Base-by-base conservation (phyloP, 2,329 filamentous ascomycete species). In the Scolecobasidium constrictum region DNA sequence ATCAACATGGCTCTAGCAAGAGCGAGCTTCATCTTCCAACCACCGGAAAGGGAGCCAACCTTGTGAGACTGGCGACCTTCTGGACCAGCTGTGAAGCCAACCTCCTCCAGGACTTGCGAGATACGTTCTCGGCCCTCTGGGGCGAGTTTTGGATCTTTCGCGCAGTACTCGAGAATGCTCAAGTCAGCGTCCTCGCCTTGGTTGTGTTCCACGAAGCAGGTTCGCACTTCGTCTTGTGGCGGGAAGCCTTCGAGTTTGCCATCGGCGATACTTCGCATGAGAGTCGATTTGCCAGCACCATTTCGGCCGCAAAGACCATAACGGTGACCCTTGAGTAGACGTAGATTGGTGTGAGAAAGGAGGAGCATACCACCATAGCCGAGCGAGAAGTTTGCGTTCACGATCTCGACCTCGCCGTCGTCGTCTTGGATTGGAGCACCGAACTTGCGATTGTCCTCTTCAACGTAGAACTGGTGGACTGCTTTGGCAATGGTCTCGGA, bases 21-120 rank as follows among this genome's bases (percentile, higher is more conserved):
- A 51, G 92, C 92, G 48, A 98, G 71, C 78, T 98, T 98, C 92
- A 98, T 98, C 77, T 96, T 96, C 92, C 92, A 98, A 60, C 92
- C 92, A 66, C 92, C 92, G 35, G 92, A 96, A 26, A 98, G 68
- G 16, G 90, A 95, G 53, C 92, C 92, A 46, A 98, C 92, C 54
- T 83, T 85, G 60, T 95, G 79, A 4, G 81, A 75, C 64, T 96
- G 92, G 47, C 86, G 79, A 46, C 90, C 92, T 51, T 92, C 84
- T 1, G 87, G 86, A 3, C 90, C 90, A 48, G 84, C 66, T 17
- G 85, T 93, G 67, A 98, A 98, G 35, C 93, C 93, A 55, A 98
- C 92, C 61, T 96, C 88, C 39, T 79, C 74, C 48, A 98, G 67
- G 47, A 96, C 90, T 46, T 77, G 72, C 2, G 81, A 81, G 52